Evolutionary conservation across 1,284 basidiomycete species (phyloP).

Genomic region (Cutaneotrichosporon cutaneum): DNA sequence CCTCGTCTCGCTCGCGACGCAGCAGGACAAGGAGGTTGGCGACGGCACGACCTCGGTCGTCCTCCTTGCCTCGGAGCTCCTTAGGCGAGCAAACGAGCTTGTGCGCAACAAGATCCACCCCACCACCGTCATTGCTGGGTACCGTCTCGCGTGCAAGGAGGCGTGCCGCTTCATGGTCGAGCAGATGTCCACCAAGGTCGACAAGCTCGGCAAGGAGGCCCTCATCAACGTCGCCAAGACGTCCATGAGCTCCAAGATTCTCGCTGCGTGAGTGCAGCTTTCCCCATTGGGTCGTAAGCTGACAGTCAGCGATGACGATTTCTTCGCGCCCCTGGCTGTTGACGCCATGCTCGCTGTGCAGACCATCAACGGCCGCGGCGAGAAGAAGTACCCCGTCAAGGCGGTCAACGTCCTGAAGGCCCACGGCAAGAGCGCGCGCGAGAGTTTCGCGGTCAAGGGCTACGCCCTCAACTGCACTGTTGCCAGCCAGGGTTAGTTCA

Average conservation of each 20-base stretch:
- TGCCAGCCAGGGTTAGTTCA: slow-evolving; percentile 81
- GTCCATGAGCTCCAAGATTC: slow-evolving; percentile 98
- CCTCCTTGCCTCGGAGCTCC: slow-evolving; percentile 91
- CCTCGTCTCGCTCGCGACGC: slow-evolving; percentile 96
- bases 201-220: slow-evolving; percentile 83
- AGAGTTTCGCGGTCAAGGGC: slow-evolving; percentile 92
- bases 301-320: slow-evolving; percentile 79
- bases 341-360: slow-evolving; percentile 98
- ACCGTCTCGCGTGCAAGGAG: slow-evolving; percentile 90
- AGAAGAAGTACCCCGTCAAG: slow-evolving; percentile 99
- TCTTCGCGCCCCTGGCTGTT: slow-evolving; percentile 97
- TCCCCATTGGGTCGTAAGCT: not conserved
- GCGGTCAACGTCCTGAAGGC: slow-evolving; percentile 99
- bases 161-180: slow-evolving; percentile 99
- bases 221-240: slow-evolving; percentile 97
- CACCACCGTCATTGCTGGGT: slow-evolving; percentile 98
- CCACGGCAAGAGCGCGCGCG: slow-evolving; percentile 92
- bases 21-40: slow-evolving; percentile 99
- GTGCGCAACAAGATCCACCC: slow-evolving; percentile 99
- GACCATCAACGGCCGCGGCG: slow-evolving; percentile 89
- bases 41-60: slow-evolving; percentile 99
- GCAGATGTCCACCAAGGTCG: slow-evolving; percentile 93
- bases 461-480: slow-evolving; percentile 99
- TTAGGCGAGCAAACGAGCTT: slow-evolving; percentile 94
- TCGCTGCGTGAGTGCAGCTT: slow-evolving; percentile 72